phyloP scores from a whole-genome alignment of 2,329 filamentous ascomycete genomes.

The Chrysosphaeria jannelii region DNA sequence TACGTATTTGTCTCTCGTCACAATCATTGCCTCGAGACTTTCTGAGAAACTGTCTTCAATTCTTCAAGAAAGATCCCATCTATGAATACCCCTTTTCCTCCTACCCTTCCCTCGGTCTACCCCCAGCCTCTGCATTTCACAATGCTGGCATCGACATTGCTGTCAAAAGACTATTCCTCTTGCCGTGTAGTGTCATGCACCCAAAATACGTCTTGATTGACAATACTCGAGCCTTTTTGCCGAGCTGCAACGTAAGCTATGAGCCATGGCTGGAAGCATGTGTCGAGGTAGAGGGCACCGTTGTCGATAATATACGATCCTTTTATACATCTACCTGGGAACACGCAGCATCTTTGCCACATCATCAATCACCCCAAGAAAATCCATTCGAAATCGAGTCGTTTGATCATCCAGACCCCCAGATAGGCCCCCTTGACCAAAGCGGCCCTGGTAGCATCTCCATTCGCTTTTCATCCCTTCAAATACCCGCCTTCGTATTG shows the following conservation, averaged over 20 bases:
- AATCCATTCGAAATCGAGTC: background rate
- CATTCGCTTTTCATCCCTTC: conserved; percentile 2
- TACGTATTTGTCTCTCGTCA: conserved; percentile 53
- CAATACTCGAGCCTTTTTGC: conserved; percentile 31
- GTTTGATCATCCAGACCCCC: background rate
- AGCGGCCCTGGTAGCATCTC: conserved; percentile 3
- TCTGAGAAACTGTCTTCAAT: conserved; percentile 28
- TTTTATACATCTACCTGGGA: conserved; percentile 48
- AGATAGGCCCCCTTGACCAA: conserved; percentile 2
- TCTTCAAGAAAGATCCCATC: conserved; percentile 28
- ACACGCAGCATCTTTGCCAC: too few species aligned
- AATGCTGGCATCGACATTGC: conserved; percentile 31
- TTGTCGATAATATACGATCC: conserved; percentile 26
- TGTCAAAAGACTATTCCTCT: conserved; percentile 51
- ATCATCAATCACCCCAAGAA: too few species aligned
- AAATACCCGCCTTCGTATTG: conserved; percentile 24
- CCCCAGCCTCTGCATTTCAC: conserved; percentile 17
- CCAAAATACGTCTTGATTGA: conserved; percentile 59
- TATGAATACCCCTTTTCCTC: too few species aligned
- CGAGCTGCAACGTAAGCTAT: conserved; percentile 66
- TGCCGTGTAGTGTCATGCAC: conserved; percentile 66
- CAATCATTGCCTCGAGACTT: conserved; percentile 43
- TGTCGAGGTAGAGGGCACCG: conserved; percentile 29
- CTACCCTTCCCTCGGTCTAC: conserved; percentile 40
- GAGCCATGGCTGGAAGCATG: conserved; percentile 68